Percentiles rank a stretch among this genome's conserved stretches.
phyloP scores from a whole-genome alignment of 1,284 basidiomycete species.

The Hemileia vastatrix region DNA sequence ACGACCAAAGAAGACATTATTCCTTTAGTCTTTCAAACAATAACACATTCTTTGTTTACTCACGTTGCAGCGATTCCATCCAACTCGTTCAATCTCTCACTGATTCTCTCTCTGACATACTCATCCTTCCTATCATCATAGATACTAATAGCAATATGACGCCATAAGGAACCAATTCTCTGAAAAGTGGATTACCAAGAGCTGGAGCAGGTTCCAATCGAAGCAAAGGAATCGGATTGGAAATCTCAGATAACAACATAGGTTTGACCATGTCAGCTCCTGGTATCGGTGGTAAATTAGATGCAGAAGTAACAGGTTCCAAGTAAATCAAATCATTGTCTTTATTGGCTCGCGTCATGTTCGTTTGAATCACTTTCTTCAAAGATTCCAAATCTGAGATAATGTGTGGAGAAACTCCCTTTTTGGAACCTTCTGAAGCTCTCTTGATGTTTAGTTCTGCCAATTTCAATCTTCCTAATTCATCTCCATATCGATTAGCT shows the following conservation, averaged over 20 bases:
- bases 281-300: slow-evolving; percentile 59
- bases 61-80: slow-evolving; percentile 59
- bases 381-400: slow-evolving; percentile 65
- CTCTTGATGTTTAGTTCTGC: slow-evolving; percentile 62
- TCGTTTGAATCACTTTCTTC: slow-evolving; percentile 54
- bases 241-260: slow-evolving; percentile 55
- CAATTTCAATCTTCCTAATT: slow-evolving; percentile 62
- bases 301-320: slow-evolving; percentile 65
- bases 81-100: slow-evolving; percentile 56
- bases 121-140: slow-evolving; percentile 73
- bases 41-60: slow-evolving; percentile 42
- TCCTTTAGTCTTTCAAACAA: slow-evolving; percentile 8
- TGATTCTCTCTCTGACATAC: slow-evolving; percentile 61
- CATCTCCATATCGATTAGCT: slow-evolving; percentile 68
- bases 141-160: slow-evolving; percentile 79
- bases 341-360: slow-evolving; percentile 59
- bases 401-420: slow-evolving; percentile 57
- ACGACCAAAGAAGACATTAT: slow-evolving; percentile 5
- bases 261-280: slow-evolving; percentile 63
- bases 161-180: slow-evolving; percentile 70
- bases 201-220: slow-evolving; percentile 47
- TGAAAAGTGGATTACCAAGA: slow-evolving; percentile 57
- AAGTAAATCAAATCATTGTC: slow-evolving; percentile 97
- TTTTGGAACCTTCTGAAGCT: slow-evolving; percentile 61
- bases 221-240: slow-evolving; percentile 31